These are phyloP conservation scores for Penicillium subrubescens DNA, from an alignment of 495 filamentous ascomycete species.

Conservation along the genomic window DNA sequence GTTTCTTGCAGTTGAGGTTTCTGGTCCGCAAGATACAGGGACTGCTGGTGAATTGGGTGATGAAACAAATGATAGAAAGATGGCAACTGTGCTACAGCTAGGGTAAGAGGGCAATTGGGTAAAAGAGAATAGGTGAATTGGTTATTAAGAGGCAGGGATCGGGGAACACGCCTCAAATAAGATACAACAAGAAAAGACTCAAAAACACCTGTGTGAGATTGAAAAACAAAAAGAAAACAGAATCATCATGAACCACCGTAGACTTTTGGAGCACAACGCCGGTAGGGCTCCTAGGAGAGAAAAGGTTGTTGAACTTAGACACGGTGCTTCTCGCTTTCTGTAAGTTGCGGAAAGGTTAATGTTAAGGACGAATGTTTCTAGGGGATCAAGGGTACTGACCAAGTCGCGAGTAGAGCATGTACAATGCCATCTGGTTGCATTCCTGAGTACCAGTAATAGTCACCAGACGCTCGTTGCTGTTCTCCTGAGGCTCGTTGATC, in stretches of 20 bases:
- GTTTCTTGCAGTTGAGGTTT: not conserved
- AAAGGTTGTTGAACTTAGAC: conserved; percentile 35
- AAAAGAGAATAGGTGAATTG: conserved; percentile 20
- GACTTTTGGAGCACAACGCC: conserved; percentile 32
- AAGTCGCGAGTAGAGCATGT: conserved; percentile 97
- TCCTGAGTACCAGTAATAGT: conserved; percentile 97
- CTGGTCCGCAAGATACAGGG: not conserved
- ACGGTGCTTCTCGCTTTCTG: conserved; percentile 84
- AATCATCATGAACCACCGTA: conserved; percentile 40
- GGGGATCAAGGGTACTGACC: conserved; percentile 60
- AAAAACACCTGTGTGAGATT: conserved; percentile 23
- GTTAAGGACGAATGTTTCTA: not conserved
- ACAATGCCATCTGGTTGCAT: conserved; percentile 98
- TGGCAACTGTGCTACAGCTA: conserved; percentile 18
- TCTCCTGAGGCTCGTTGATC: conserved; percentile 99
- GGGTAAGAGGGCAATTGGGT: conserved; percentile 12
- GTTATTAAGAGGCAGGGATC: conserved; percentile 31
- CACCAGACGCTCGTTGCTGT: conserved; percentile 95
- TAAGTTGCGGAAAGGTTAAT: conserved; percentile 21
- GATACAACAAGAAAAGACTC: conserved; percentile 43
- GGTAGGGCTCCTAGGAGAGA: conserved; percentile 14
- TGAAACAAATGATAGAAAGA: not conserved
- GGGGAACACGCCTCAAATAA: conserved; percentile 42
- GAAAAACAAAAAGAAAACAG: conserved; percentile 21
- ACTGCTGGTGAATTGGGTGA: conserved; percentile 7